These are phyloP conservation scores for Mycogone perniciosa DNA, from an alignment of 2,329 filamentous ascomycete species.

Conservation along the genomic window DNA sequence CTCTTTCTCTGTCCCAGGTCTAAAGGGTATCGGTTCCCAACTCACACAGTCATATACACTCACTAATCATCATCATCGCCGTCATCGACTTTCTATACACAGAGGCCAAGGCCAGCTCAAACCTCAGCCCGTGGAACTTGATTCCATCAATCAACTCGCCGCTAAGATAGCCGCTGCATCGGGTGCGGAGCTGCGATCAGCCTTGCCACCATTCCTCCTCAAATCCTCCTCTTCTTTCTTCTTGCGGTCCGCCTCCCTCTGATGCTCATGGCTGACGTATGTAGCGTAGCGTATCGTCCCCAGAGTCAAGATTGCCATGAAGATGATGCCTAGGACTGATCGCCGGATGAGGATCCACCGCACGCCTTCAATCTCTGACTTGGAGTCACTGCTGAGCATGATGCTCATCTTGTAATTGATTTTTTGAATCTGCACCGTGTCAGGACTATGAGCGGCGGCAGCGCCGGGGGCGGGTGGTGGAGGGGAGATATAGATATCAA, in stretches of 20 bases:
- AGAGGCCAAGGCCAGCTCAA: conserved; percentile 1
- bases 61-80: background rate
- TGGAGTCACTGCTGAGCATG: conserved; percentile 78
- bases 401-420: conserved; percentile 96
- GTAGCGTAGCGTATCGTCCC: conserved; percentile 54
- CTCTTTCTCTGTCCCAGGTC: background rate
- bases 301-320: conserved; percentile 58
- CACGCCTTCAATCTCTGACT: conserved; percentile 85
- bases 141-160: conserved; percentile 38
- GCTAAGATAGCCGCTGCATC: conserved; percentile 53
- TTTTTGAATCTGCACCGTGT: conserved; percentile 64
- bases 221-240: conserved; percentile 38
- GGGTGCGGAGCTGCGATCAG: conserved; percentile 40
- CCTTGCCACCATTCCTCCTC: conserved; percentile 38
- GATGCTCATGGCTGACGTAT: conserved; percentile 45
- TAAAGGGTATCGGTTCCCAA: conserved; percentile 7
- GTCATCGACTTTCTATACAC: background rate
- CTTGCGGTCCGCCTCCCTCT: conserved; percentile 39
- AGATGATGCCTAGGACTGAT: conserved; percentile 57
- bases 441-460: background rate
- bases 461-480: background rate
- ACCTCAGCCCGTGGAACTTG: background rate
- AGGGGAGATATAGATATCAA: background rate
- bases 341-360: conserved; percentile 73
- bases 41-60: conserved; percentile 7